Conservation (phyloP, 192 early-diverging fungal genomes). For the Coemansia guatemalensis region DNA sequence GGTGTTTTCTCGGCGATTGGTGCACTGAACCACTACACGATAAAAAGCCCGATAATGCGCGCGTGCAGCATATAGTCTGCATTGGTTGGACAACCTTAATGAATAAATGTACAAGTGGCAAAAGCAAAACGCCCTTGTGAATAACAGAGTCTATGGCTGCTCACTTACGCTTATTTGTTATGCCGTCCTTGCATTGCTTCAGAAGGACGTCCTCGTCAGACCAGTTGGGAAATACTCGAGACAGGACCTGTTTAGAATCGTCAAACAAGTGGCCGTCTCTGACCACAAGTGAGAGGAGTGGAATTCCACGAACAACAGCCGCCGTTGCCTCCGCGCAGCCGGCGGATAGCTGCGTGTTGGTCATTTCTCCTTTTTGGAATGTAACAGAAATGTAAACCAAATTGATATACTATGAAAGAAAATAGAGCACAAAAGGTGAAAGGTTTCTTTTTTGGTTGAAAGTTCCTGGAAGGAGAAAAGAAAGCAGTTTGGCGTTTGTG, state of each 20-base stretch:
- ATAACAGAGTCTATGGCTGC: too few species aligned
- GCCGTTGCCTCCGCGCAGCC: constrained; percentile 5
- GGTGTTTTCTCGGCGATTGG: constrained; percentile 56
- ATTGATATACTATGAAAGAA: background rate
- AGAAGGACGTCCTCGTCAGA: constrained; percentile 57
- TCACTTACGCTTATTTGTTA: constrained; percentile 69
- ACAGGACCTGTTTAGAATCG: constrained; percentile 58
- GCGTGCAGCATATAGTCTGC: background rate
- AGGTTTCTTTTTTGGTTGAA: too few species aligned
- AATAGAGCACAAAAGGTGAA: constrained; percentile 7
- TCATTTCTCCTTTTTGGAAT: constrained; percentile 12
- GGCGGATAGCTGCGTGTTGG: constrained; percentile 21
- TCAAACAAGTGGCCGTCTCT: constrained; percentile 60
- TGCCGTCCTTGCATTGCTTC: constrained; percentile 75
- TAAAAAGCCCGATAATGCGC: constrained; percentile 9
- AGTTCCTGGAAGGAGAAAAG: background rate
- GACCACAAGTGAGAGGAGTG: constrained; percentile 38
- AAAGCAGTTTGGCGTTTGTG: background rate
- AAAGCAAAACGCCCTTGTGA: too few species aligned
- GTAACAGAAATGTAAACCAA: constrained; percentile 1
- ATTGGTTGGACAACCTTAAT: background rate
- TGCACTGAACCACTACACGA: constrained; percentile 64
- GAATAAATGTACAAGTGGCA: background rate
- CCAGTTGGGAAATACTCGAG: constrained; percentile 64
- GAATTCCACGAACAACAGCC: constrained; percentile 39